Percentiles rank a stretch among this genome's conserved stretches.
Evolutionary conservation across 1,284 basidiomycete species (phyloP).

Genomic region (Xerocomus cyaneibrunnescens): DNA sequence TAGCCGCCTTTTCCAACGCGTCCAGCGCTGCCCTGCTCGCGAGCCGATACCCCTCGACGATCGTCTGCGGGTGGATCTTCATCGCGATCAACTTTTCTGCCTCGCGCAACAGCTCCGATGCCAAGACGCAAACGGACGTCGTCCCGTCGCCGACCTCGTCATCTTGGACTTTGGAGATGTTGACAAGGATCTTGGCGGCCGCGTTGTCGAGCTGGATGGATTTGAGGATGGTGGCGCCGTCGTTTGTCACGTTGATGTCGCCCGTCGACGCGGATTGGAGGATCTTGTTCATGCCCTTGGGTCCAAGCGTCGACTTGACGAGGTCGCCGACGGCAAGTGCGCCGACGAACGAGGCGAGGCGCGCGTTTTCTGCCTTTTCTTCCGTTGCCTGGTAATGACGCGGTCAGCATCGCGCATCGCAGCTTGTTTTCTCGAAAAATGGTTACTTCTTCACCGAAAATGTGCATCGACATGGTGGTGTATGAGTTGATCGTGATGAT

Average conservation of each 20-base stretch:
- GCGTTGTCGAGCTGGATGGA: slow-evolving; percentile 98
- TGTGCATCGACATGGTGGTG: slow-evolving; percentile 45
- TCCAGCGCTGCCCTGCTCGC: slow-evolving; percentile 85
- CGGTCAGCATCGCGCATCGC: slow-evolving; percentile 6
- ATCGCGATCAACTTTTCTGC: slow-evolving; percentile 93
- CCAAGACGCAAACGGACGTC: slow-evolving; percentile 91
- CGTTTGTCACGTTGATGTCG: slow-evolving; percentile 97
- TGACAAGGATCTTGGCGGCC: slow-evolving; percentile 98
- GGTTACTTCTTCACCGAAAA: slow-evolving; percentile 44
- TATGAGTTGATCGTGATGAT: too few species aligned
- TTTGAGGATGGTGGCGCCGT: slow-evolving; percentile 98
- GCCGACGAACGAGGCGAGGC: slow-evolving; percentile 97
- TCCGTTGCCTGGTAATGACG: slow-evolving; percentile 76
- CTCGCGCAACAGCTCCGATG: slow-evolving; percentile 90
- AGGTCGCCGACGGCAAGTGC: slow-evolving; percentile 96
- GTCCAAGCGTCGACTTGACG: slow-evolving; percentile 97
- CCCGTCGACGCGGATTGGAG: slow-evolving; percentile 90
- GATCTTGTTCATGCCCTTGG: slow-evolving; percentile 97
- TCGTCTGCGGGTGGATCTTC: slow-evolving; percentile 98
- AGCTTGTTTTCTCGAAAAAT: neutral
- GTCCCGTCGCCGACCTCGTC: slow-evolving; percentile 99
- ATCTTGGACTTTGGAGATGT: slow-evolving; percentile 99
- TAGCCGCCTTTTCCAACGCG: slow-evolving; percentile 80
- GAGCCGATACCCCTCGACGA: slow-evolving; percentile 97
- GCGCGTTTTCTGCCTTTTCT: slow-evolving; percentile 98